Percentiles rank a stretch among this genome's conserved stretches.
These are phyloP conservation scores for Pseudogymnoascus sp. DNA, from an alignment of 2,329 filamentous ascomycete species.

Conservation along the genomic window DNA sequence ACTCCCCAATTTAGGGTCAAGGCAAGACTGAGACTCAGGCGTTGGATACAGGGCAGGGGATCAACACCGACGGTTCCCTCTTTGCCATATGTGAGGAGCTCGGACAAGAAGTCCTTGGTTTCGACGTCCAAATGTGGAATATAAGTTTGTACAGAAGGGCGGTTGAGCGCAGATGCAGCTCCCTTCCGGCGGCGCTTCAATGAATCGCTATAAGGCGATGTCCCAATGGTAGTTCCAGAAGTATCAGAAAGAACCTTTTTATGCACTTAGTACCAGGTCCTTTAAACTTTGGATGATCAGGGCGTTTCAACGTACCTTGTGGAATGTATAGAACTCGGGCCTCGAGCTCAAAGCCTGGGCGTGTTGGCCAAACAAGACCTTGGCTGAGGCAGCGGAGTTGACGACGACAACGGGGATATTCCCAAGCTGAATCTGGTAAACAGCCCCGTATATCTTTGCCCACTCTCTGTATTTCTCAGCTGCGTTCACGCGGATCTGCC, in stretches of 20 bases:
- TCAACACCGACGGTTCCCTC: constrained; percentile 47
- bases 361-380: constrained; percentile 42
- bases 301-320: constrained; percentile 35
- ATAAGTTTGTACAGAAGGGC: constrained; percentile 54
- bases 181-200: constrained; percentile 56
- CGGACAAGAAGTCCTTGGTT: constrained; percentile 52
- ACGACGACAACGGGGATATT: constrained; percentile 49
- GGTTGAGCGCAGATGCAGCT: constrained; percentile 56
- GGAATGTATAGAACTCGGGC: constrained; percentile 51
- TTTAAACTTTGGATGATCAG: not conserved
- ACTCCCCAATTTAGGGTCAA: constrained; percentile 60
- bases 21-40: constrained; percentile 51
- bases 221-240: constrained; percentile 59
- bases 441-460: constrained; percentile 40
- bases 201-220: constrained; percentile 56
- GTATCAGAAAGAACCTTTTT: constrained; percentile 52
- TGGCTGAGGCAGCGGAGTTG: constrained; percentile 44
- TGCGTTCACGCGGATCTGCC: constrained; percentile 45
- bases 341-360: constrained; percentile 45
- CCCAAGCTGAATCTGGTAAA: constrained; percentile 50
- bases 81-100: constrained; percentile 49
- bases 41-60: constrained; percentile 60
- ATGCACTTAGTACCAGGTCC: not conserved
- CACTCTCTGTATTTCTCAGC: constrained; percentile 48
- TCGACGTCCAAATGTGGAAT: constrained; percentile 54